Conservation (phyloP, 2,329 filamentous ascomycete species). For the Phialophora chinensis region DNA sequence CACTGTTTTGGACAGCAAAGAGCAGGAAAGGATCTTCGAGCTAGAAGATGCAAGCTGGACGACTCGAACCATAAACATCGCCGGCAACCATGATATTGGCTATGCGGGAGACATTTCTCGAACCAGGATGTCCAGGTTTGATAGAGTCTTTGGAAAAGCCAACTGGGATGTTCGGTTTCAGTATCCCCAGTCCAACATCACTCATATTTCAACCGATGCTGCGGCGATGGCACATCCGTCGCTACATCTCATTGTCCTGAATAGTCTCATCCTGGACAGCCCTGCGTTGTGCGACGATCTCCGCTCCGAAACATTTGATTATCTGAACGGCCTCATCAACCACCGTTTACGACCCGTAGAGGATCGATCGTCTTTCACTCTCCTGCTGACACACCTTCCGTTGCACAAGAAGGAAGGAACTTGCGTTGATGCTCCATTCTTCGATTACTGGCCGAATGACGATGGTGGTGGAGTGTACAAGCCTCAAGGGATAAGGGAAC, state of each 20-base stretch:
- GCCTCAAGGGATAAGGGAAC: slow-evolving; percentile 69
- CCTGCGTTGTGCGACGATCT: slow-evolving; percentile 72
- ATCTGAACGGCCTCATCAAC: slow-evolving; percentile 65
- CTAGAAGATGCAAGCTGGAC: slow-evolving; percentile 64
- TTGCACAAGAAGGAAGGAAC: slow-evolving; percentile 81
- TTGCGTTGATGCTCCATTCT: slow-evolving; percentile 83
- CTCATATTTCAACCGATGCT: background rate
- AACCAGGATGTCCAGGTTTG: slow-evolving; percentile 79
- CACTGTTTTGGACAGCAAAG: slow-evolving; percentile 42
- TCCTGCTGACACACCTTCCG: slow-evolving; percentile 91
- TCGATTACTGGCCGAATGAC: slow-evolving; percentile 75
- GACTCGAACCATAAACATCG: slow-evolving; percentile 83
- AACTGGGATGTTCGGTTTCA: slow-evolving; percentile 87
- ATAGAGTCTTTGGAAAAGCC: slow-evolving; percentile 79
- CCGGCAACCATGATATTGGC: slow-evolving; percentile 94
- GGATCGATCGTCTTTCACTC: slow-evolving; percentile 71
- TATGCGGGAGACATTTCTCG: slow-evolving; percentile 89
- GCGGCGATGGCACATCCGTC: slow-evolving; percentile 53
- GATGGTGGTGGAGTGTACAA: slow-evolving; percentile 50
- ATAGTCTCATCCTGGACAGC: slow-evolving; percentile 91
- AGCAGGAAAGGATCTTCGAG: slow-evolving; percentile 57
- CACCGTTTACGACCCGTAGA: slow-evolving; percentile 65
- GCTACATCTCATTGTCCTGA: slow-evolving; percentile 82
- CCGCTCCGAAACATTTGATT: slow-evolving; percentile 77
- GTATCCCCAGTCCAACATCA: slow-evolving; percentile 50